These are phyloP conservation scores for Cutaneotrichosporon spelunceum DNA, from an alignment of 1,284 basidiomycete species.

Conservation along the genomic window DNA sequence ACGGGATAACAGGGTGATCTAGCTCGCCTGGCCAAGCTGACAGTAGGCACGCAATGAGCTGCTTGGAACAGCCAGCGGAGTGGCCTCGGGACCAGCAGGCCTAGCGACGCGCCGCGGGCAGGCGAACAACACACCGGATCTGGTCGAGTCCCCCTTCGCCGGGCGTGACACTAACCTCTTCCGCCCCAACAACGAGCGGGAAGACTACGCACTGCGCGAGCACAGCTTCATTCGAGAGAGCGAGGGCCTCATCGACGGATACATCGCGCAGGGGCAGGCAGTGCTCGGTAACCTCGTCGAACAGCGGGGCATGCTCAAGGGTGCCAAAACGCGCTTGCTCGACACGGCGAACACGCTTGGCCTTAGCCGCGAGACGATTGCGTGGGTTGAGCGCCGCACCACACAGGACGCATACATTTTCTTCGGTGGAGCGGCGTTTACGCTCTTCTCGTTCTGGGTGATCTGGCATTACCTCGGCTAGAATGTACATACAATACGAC, in stretches of 20 bases:
- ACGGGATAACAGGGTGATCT: constrained; percentile 40
- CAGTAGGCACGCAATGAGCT: constrained; percentile 8
- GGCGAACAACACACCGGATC: constrained; percentile 57
- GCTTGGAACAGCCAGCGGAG: constrained; percentile 30
- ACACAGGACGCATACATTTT: constrained; percentile 93
- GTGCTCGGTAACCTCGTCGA: constrained; percentile 85
- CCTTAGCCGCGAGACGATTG: constrained; percentile 83
- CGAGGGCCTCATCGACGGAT: constrained; percentile 75
- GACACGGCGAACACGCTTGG: constrained; percentile 90
- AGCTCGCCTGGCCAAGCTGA: background rate
- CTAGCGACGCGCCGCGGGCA: constrained; percentile 33
- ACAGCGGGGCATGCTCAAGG: constrained; percentile 86
- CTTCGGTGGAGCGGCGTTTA: constrained; percentile 73
- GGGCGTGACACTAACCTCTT: constrained; percentile 63
- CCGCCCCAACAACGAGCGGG: constrained; percentile 58
- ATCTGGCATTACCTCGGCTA: constrained; percentile 86
- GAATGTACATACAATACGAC: constrained; percentile 15
- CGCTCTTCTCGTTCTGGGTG: constrained; percentile 82
- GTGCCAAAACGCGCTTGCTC: constrained; percentile 75
- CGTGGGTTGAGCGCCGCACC: constrained; percentile 89
- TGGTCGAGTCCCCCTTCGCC: constrained; percentile 45
- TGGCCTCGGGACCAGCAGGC: constrained; percentile 32
- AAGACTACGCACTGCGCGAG: constrained; percentile 75
- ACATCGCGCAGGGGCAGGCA: constrained; percentile 82
- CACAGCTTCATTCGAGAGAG: constrained; percentile 81